Evolutionary conservation across 1,284 basidiomycete species (phyloP), one percentile per base, ranked within the genome.

Genomic region (Pseudozyma tsukubaensis): DNA sequence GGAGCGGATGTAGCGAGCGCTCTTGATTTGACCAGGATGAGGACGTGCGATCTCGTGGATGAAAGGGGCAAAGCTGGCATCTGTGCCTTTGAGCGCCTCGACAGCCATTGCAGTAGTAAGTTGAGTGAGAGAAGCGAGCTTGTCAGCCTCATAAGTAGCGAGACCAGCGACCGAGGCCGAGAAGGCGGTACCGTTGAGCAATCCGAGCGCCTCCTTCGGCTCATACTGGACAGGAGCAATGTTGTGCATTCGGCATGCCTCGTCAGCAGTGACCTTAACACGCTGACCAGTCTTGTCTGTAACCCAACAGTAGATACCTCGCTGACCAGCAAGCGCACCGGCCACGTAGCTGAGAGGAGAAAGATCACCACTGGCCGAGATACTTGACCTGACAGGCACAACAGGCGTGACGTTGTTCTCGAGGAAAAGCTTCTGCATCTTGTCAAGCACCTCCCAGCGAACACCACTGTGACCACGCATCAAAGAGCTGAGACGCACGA

Each of bases 31-130:
- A 50, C 93, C 93, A 3, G 92, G 91, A 83, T 94, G 93, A n/a
- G 93, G 93, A 32, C 93, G 89, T 14, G 91, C 90, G 43, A 89
- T 86, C 59, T 89, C 87, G 83, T 92, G 91, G 64, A 94, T 92
- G 86, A 95, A 94, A 39, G 70, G 70, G 2, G 66, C 76, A 61
- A 80, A 80, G 59, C 67, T 67, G 32, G 70, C 78, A 36, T 75
- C 69, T 50, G 73, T 76, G 16, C 78, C 78, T 40, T 76, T 71
- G 54, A 78, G 69, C 18, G 78, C 93, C 81, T 94, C 93, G 12
- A 90, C 90, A 16, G 92, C 92, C 88, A 94, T 89, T 1, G 93
- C 92, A 0, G 93, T 94, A 77, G 90, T 89, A 9, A 91, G 89
- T 86, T 93, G 89, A 11, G 90, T 88, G 24, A 94, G 87, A 32